Conservation (phyloP, 179 eudicot species). For the Sideroxylon spinosum region DNA sequence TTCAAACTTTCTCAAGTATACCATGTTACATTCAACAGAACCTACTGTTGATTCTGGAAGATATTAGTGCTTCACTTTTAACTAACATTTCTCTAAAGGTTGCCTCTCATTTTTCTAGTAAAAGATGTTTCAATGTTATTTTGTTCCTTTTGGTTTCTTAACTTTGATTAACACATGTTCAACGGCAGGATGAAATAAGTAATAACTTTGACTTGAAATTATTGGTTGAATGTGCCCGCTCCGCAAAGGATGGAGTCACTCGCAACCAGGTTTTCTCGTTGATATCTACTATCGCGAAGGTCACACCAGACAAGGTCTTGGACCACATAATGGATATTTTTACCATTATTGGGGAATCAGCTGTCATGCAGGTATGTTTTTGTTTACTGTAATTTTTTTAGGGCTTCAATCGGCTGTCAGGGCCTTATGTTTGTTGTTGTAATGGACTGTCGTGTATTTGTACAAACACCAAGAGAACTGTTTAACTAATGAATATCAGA, state of each 20-base stretch:
- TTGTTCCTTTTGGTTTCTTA: neutral
- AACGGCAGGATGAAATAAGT: conserved; percentile 33
- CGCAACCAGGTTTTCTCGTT: conserved; percentile 74
- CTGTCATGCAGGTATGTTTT: conserved; percentile 54
- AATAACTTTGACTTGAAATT: conserved; percentile 48
- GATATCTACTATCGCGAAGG: conserved; percentile 63
- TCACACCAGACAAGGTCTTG: conserved; percentile 55
- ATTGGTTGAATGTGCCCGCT: conserved; percentile 70
- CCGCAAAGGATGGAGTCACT: conserved; percentile 52
- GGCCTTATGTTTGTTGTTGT: conserved; percentile 1
- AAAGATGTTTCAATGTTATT: neutral
- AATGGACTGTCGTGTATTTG: neutral
- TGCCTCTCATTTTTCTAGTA: neutral
- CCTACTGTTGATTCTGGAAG: conserved; percentile 67
- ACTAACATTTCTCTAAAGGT: conserved; percentile 33
- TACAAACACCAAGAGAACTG: neutral
- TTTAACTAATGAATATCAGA: neutral
- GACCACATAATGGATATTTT: conserved; percentile 61
- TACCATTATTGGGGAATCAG: conserved; percentile 56
- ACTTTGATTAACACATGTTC: neutral
- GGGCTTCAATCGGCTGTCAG: too few species aligned
- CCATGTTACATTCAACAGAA: conserved; percentile 63
- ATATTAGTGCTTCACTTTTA: conserved; percentile 47
- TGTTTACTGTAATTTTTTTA: neutral
- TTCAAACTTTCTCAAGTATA: conserved; percentile 34